Base-by-base conservation (phyloP, 2,329 filamentous ascomycete genomes). In the Fusarium sp. region DNA sequence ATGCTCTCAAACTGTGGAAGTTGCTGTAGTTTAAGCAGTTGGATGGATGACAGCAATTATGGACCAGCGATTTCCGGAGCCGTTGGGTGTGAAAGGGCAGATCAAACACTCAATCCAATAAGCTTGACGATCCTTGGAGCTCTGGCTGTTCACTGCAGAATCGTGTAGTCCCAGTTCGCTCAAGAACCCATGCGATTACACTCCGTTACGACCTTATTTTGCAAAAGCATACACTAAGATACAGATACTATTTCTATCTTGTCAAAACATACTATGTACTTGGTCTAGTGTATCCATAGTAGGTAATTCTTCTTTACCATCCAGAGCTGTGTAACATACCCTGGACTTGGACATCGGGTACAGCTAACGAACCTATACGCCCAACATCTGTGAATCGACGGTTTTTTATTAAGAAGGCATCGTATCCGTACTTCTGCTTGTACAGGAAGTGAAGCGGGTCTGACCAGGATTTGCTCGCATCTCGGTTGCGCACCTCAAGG, bases 61-160 rank as follows among this genome's bases (percentile, higher is more conserved):
- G 15, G 31, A 11, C 3, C 17, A 45, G 49, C 1, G 4, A 7
- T 12, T 24, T 31, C 28, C 24, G 14, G 22, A 10, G 12, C 26
- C 0, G 22, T 4, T 28, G 2, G 20, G 24, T 35, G 6, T 36
- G 7, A 14, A 3, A 35, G 6, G 13, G 2, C 6, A 44, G 39
- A 28, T n/a, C 10, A 42, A 7, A 28, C 12, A n/a, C 8, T 36
- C 6, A 38, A 15, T 15, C 6, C 2, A 20, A 28, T 15, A 36
- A 20, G 24, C 12, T 35, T 24, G 33, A 13, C 5, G 14, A 18
- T 57, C 3, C 1, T 11, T 42, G 3, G 13, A 14, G 4, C 18
- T 22, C 18, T 22, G 18, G 31, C 38, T 22, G 20, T 22, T 39
- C 38, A 13, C 20, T 13, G 38, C 6, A 39, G 20, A 22, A 22